Evolutionary conservation across 2,329 filamentous ascomycete species (phyloP).

Genomic region (Colletotrichum cordylinicola): DNA sequence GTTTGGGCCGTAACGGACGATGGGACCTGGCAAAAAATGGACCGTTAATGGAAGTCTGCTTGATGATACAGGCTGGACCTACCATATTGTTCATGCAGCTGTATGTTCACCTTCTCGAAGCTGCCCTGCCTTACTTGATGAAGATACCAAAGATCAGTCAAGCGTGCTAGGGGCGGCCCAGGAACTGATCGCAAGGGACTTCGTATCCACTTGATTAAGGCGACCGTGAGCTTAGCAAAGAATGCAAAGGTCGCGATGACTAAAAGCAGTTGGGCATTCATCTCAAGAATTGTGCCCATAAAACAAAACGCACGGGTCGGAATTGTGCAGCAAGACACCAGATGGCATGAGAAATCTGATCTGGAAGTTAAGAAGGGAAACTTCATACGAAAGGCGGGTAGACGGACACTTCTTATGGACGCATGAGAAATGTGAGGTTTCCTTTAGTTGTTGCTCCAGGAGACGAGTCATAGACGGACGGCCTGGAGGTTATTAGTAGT

Average conservation of each 20-base stretch:
- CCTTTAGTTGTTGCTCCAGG: too few species aligned
- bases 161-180: slow-evolving; percentile 30
- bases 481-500: too few species aligned
- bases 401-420: too few species aligned
- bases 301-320: too few species aligned
- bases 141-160: slow-evolving; percentile 34
- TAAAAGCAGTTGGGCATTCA: not conserved
- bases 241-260: not conserved
- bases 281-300: too few species aligned
- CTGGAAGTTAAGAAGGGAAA: too few species aligned
- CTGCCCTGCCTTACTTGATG: slow-evolving; percentile 26
- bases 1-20: slow-evolving; percentile 53
- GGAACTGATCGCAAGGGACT: slow-evolving; percentile 29
- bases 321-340: too few species aligned
- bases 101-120: slow-evolving; percentile 31
- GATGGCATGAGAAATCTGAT: too few species aligned
- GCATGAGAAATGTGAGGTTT: too few species aligned
- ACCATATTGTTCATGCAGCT: slow-evolving; percentile 36
- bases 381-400: too few species aligned
- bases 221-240: not conserved
- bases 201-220: not conserved
- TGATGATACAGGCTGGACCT: not conserved
- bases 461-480: too few species aligned
- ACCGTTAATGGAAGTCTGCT: too few species aligned
- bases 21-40: slow-evolving; percentile 26